Base-by-base conservation (phyloP, 2,329 filamentous ascomycete genomes). In the Fusarium chlamydosporum region DNA sequence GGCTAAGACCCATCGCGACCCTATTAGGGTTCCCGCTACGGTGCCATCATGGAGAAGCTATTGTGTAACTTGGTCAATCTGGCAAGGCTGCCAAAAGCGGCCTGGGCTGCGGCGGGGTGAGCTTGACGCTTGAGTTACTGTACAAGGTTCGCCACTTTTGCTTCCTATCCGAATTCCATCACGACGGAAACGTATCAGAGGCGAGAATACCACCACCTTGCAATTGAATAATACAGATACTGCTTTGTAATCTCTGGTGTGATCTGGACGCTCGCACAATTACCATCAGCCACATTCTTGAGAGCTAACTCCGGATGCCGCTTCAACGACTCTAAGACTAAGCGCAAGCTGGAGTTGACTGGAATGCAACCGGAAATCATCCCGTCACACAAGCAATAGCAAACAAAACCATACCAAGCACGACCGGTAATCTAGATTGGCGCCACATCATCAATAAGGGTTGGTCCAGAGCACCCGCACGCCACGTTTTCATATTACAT, bases 301-400 rank as follows among this genome's bases (percentile, higher is more conserved):
- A 15, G 10, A 7, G 7, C 10, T 29, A 16, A 18, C 8, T 31
- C 16, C 4, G 16, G 8, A 31, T 20, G 6, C 16, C 11, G 9
- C 23, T 23, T 42, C 15, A 18, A 18, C 29, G 7, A 10, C 4
- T 29, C 27, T 23, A 23, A 23, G 23, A 6, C 27, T 23, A 23
- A 23, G 23, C 23, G 23, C 27, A 29, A 20, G 12, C 26, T 5
- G 18, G 16, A 45, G 18, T 18, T 7, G n/a, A 7, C 9, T 50
- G 57, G 57, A 59, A 60, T 59, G 57, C 29, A 50, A 6, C 4
- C 7, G 18, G 8, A 50, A 41, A 26, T 31, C 58, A 60, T 59
- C 31, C 11, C 16, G 26, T 12, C n/a, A 20, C 53, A 34, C 31
- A 31, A 37, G n/a, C 29, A 26, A 42, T 13, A 29, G 31, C 33